Conservation (phyloP, 805 yeast genomes). For the Myxozyma mucilagina region DNA sequence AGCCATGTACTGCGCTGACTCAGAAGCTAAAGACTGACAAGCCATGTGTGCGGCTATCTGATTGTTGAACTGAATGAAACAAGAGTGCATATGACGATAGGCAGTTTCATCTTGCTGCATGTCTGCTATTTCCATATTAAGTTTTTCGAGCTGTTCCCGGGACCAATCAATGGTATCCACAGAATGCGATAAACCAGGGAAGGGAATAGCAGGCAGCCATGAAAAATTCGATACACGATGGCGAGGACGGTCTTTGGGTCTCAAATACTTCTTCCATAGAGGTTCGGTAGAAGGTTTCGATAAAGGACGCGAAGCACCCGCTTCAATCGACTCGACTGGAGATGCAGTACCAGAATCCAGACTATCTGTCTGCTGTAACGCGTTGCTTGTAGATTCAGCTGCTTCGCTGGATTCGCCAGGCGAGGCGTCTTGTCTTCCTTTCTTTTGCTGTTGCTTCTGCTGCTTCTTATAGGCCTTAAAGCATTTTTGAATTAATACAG, state of each 20-base stretch:
- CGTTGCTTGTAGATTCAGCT: not conserved
- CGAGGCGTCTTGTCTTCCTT: slow-evolving; percentile 6
- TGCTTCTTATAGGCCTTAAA: slow-evolving; percentile 25
- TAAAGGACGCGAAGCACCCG: not conserved
- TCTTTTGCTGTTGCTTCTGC: not conserved
- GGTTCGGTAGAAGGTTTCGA: not conserved
- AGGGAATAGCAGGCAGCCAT: slow-evolving; percentile 42
- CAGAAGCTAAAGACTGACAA: slow-evolving; percentile 49
- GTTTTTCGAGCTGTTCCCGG: slow-evolving; percentile 62
- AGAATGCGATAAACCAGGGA: slow-evolving; percentile 60
- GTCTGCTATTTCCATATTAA: slow-evolving; percentile 63
- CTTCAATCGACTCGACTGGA: not conserved
- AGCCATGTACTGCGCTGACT: slow-evolving; percentile 47
- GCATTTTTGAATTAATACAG: slow-evolving; percentile 43
- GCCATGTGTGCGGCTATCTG: slow-evolving; percentile 63
- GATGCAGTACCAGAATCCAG: not conserved
- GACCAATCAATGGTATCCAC: slow-evolving; percentile 81
- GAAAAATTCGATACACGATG: slow-evolving; percentile 49
- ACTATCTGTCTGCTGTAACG: not conserved
- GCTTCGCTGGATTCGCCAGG: not conserved
- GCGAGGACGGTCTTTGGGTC: slow-evolving; percentile 67
- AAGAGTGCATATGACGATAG: slow-evolving; percentile 68
- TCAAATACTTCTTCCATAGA: slow-evolving; percentile 50
- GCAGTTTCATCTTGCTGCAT: slow-evolving; percentile 61
- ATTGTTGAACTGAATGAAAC: slow-evolving; percentile 63